Evolutionary conservation across 805 yeast genomes (phyloP).

Genomic region (Wickerhamiella lipophila): DNA sequence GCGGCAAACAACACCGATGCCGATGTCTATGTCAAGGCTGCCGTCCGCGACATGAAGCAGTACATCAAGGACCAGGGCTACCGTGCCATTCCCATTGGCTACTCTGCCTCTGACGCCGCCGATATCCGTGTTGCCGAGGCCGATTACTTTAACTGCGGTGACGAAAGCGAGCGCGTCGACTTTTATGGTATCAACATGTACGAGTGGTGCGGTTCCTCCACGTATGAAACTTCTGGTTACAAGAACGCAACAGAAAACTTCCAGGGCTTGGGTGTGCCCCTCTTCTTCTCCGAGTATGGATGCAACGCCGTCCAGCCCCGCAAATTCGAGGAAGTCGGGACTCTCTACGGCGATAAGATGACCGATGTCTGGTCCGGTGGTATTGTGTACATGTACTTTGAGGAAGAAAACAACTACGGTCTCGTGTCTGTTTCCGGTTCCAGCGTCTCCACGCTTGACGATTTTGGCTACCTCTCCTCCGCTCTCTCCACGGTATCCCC

Average conservation of each 20-base stretch:
- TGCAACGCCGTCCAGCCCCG: conserved; percentile 68
- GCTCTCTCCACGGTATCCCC: conserved; percentile 43
- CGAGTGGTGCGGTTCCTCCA: conserved; percentile 71
- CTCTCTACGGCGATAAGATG: conserved; percentile 58
- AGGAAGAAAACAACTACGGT: conserved; percentile 75
- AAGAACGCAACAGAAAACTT: conserved; percentile 59
- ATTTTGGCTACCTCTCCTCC: conserved; percentile 44
- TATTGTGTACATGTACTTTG: conserved; percentile 80
- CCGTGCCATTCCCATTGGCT: conserved; percentile 83
- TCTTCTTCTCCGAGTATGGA: conserved; percentile 82
- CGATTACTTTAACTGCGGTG: conserved; percentile 77
- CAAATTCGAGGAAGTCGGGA: conserved; percentile 58
- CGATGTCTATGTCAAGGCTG: conserved; percentile 92
- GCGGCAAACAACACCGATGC: conserved; percentile 70
- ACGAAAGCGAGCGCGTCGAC: conserved; percentile 41
- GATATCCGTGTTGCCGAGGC: conserved; percentile 70
- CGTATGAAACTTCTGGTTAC: conserved; percentile 54
- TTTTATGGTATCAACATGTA: conserved; percentile 80
- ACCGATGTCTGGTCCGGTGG: conserved; percentile 92
- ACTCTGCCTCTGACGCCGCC: conserved; percentile 80
- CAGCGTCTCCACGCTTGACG: conserved; percentile 46
- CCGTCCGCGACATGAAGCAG: conserved; percentile 73
- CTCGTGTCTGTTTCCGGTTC: conserved; percentile 45
- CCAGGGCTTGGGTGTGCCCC: conserved; percentile 59
- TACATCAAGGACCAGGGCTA: conserved; percentile 57